Base-by-base conservation (phyloP, 208 protist genomes). In the Blastocrithidia nonstop region DNA sequence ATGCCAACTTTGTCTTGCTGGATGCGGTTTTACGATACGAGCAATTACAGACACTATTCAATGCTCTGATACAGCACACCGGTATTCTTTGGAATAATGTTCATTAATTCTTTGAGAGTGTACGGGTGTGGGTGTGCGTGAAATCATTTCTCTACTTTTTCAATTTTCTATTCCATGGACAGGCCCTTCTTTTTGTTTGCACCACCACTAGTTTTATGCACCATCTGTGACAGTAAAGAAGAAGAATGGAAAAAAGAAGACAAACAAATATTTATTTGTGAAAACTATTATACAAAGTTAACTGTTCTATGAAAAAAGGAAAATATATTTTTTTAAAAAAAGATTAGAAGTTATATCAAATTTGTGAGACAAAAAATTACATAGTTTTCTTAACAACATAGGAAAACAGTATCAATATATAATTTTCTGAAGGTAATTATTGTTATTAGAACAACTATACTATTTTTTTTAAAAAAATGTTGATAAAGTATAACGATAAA, bases 111-210 rank as follows among this genome's bases (percentile, higher is more conserved):
- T 43, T 92, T 92, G 22, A 92, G 47, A 5, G 75, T 83, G 66
- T 81, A 88, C 6, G 82, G 82, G 15, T 53, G 29, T 6, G 74
- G 68, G 51, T 88, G 71, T 0, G 39, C 27, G 6, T 54, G 17
- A 24, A 85, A 74, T 74, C 75, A 92, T 20, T 32, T 9, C 50
- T 83, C 70, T 8, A 86, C 63, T 26, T 70, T 51, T 9, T 47
- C 29, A 11, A 71, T 36, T 57, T 92, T 92, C 36, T 92, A 77
- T 46, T 92, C 82, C 15, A 92, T 69, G 15, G 75, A 84, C n/a
- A 92, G 61, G 11, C 82, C 82, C 35, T 79, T 83, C 41, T 77
- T 85, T 39, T 78, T 76, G 8, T 40, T 45, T 1, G 32, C 21
- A 5, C 54, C 32, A 22, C 48, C 66, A 35, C 63, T 45, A 19